Percentiles rank a stretch among this genome's conserved stretches.
These are phyloP conservation scores for Fusarium sp. DNA, from an alignment of 2,329 filamentous ascomycete genomes.

Conservation along the genomic window DNA sequence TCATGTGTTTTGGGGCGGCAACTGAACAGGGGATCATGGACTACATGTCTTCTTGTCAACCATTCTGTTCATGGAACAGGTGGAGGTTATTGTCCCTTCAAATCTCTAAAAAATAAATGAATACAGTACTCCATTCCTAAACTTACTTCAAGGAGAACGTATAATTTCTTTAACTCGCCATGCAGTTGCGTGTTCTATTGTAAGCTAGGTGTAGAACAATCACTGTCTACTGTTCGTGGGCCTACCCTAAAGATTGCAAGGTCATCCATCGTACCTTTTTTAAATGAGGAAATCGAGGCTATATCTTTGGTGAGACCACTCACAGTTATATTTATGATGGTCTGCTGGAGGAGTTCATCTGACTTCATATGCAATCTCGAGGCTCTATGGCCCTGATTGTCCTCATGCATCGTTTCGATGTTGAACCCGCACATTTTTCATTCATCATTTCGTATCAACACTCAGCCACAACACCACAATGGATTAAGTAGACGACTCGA, in stretches of 20 bases:
- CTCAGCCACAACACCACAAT: background rate
- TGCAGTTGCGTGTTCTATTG: rapidly evolving
- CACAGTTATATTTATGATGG: rapidly evolving
- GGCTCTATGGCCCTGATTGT: rapidly evolving
- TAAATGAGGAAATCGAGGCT: rapidly evolving
- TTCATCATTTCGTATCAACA: rapidly evolving
- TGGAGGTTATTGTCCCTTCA: rapidly evolving
- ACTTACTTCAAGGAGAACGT: rapidly evolving
- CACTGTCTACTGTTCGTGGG: too few relatives aligned
- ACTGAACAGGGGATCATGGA: background rate
- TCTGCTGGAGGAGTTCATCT: rapidly evolving
- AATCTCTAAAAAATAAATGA: rapidly evolving
- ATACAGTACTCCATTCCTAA: rapidly evolving
- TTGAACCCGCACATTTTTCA: rapidly evolving
- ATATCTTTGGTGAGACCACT: rapidly evolving
- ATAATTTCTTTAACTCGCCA: background rate
- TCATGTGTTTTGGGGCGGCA: background rate
- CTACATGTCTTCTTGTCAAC: background rate
- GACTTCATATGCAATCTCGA: rapidly evolving
- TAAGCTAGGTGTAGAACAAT: rapidly evolving
- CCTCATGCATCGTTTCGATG: rapidly evolving
- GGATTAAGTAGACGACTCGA: rapidly evolving
- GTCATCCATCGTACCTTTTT: rapidly evolving
- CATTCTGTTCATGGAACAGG: background rate
- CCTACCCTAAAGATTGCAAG: background rate